A percentile compares a stretch with the other conserved stretches of the same genome.
These are phyloP conservation scores for Chlorociboria aeruginascens DNA, from an alignment of 495 filamentous ascomycete species.

Conservation along the genomic window DNA sequence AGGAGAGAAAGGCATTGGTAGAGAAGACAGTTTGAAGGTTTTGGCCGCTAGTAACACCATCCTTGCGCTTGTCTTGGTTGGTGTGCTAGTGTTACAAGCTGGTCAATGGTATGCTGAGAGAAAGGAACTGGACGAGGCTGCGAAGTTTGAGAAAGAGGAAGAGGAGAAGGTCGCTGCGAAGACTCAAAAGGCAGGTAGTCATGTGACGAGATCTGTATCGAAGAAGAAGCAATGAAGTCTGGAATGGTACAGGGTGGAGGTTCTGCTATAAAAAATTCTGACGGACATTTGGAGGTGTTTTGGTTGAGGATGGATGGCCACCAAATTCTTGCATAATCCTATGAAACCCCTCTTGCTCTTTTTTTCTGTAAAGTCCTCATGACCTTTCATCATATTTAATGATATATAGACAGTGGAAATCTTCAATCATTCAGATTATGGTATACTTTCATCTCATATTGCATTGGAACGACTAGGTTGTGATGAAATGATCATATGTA, in stretches of 20 bases:
- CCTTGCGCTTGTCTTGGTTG: slow-evolving; percentile 77
- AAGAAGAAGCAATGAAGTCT: slow-evolving; percentile 22
- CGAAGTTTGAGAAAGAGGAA: slow-evolving; percentile 43
- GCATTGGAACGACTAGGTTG: too few relatives aligned
- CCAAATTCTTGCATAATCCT: too few relatives aligned
- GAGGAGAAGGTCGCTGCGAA: slow-evolving; percentile 30
- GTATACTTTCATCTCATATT: too few relatives aligned
- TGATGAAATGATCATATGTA: too few relatives aligned
- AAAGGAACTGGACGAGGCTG: slow-evolving; percentile 76
- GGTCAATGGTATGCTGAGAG: slow-evolving; percentile 98
- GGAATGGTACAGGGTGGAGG: background rate
- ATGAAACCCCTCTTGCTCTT: too few relatives aligned
- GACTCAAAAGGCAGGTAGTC: slow-evolving; percentile 6
- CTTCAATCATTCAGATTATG: too few relatives aligned
- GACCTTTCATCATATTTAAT: too few relatives aligned
- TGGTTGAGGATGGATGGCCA: too few relatives aligned
- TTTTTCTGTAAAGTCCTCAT: too few relatives aligned
- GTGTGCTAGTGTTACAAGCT: slow-evolving; percentile 85
- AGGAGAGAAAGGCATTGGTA: slow-evolving; percentile 40
- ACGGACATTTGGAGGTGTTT: too few relatives aligned
- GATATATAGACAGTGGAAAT: too few relatives aligned
- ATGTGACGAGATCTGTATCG: slow-evolving; percentile 15
- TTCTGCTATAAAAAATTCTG: slow-evolving; percentile 1
- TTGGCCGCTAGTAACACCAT: slow-evolving; percentile 95
- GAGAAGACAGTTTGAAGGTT: slow-evolving; percentile 83